Conservation (phyloP, 495 filamentous ascomycete genomes). For the Chaetomium cochliodes region DNA sequence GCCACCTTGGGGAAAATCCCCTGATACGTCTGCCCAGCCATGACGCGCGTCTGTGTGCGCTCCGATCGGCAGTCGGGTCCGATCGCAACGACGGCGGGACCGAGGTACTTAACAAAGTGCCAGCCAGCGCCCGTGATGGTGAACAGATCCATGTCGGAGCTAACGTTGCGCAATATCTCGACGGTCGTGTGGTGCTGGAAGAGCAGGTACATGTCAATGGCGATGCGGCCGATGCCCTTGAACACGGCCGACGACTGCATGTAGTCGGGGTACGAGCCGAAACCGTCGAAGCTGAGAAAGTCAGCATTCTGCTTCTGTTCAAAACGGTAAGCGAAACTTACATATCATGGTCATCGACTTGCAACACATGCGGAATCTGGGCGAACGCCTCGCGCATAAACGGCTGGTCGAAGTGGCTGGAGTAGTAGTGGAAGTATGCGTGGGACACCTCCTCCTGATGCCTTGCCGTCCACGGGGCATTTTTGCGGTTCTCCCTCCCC, state of each 20-base stretch:
- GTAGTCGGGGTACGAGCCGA: conserved; percentile 93
- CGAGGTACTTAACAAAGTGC: conserved; percentile 97
- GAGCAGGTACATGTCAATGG: conserved; percentile 98
- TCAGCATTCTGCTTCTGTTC: conserved; percentile 23
- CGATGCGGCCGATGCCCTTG: conserved; percentile 95
- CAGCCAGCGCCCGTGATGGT: conserved; percentile 95
- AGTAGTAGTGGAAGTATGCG: conserved; percentile 98
- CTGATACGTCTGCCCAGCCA: conserved; percentile 96
- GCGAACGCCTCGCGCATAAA: conserved; percentile 92
- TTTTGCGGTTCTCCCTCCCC: conserved; percentile 90
- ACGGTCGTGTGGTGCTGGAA: conserved; percentile 98
- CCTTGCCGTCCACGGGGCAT: conserved; percentile 81
- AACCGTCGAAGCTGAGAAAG: conserved; percentile 82
- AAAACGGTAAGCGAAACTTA: conserved; percentile 52
- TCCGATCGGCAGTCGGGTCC: conserved; percentile 91
- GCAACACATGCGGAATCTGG: conserved; percentile 90
- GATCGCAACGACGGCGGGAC: conserved; percentile 84
- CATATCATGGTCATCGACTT: conserved; percentile 98
- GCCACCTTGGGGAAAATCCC: conserved; percentile 95
- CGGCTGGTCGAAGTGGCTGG: conserved; percentile 94
- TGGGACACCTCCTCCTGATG: conserved; percentile 94
- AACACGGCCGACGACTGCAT: conserved; percentile 98
- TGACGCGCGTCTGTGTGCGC: conserved; percentile 82
- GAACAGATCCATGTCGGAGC: conserved; percentile 85
- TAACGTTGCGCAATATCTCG: conserved; percentile 84